Percentiles rank a stretch among this genome's conserved stretches.
These are phyloP conservation scores for Triticum dicoccoides DNA, from an alignment of 176 grass and related monocot species.

Conservation along the genomic window DNA sequence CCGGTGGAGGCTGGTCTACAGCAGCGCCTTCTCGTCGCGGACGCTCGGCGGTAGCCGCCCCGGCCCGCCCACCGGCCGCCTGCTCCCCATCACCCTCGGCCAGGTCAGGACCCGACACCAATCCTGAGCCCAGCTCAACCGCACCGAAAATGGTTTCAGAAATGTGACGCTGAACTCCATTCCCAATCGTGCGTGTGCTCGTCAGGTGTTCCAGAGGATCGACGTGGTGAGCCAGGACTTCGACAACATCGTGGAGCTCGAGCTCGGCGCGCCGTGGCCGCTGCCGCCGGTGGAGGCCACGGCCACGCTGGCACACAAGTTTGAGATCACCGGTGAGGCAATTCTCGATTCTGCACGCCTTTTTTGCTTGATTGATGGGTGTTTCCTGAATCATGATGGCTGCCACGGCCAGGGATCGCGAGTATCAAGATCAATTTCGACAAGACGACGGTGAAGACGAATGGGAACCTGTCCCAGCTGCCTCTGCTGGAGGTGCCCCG, in stretches of 20 bases:
- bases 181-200: background rate
- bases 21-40: conserved; percentile 89
- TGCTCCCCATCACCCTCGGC: conserved; percentile 80
- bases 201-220: conserved; percentile 83
- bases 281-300: conserved; percentile 56
- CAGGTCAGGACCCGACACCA: conserved; percentile 27
- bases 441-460: conserved; percentile 88
- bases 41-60: conserved; percentile 86
- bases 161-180: background rate
- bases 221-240: conserved; percentile 78
- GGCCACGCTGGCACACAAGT: conserved; percentile 79
- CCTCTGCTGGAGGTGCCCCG: conserved; percentile 80
- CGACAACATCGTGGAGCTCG: conserved; percentile 84
- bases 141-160: background rate
- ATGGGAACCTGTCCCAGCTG: conserved; percentile 68
- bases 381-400: background rate
- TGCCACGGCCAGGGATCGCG: conserved; percentile 40
- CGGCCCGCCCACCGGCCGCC: conserved; percentile 68
- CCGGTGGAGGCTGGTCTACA: conserved; percentile 83
- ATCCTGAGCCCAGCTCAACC: background rate
- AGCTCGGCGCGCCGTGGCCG: conserved; percentile 89
- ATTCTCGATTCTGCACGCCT: background rate
- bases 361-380: background rate
- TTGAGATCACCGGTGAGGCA: conserved; percentile 72
- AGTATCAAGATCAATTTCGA: conserved; percentile 76